phyloP scores from a whole-genome alignment of 2,329 filamentous ascomycete species.

The Fonsecaea multimorphosa region DNA sequence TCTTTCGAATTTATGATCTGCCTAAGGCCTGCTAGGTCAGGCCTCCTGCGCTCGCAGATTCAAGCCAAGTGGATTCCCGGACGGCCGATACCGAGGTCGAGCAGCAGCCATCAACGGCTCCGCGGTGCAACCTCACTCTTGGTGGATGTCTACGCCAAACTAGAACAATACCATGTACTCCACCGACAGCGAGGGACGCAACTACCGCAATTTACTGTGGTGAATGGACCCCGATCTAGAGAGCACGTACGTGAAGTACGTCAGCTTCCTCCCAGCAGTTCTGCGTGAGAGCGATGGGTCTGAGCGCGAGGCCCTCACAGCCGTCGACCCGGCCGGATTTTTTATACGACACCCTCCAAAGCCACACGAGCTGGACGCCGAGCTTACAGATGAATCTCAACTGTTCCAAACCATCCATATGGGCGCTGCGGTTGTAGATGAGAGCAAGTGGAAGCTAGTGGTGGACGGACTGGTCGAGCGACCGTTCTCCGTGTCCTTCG shows the following conservation, averaged over 20 bases:
- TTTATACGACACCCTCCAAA: conserved; percentile 40
- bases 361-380: conserved; percentile 41
- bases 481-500: conserved; percentile 42
- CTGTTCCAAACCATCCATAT: conserved; percentile 49
- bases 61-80: neutral
- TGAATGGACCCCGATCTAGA: conserved; percentile 7
- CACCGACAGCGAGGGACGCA: neutral
- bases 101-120: neutral
- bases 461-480: conserved; percentile 44
- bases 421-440: conserved; percentile 43
- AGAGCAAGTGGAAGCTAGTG: conserved; percentile 41
- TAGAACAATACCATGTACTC: neutral
- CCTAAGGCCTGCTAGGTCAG: neutral
- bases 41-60: neutral
- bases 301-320: conserved; percentile 30
- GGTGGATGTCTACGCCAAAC: neutral
- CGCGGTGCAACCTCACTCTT: neutral
- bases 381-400: conserved; percentile 40
- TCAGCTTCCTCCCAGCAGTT: conserved; percentile 18
- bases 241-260: conserved; percentile 15
- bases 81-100: conserved; percentile 1
- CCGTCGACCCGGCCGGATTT: conserved; percentile 32
- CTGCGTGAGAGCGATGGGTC: conserved; percentile 7
- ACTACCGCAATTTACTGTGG: neutral
- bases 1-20: neutral